Base-by-base conservation (phyloP, 768 basidiomycete genomes). In the Amanita exitialis region DNA sequence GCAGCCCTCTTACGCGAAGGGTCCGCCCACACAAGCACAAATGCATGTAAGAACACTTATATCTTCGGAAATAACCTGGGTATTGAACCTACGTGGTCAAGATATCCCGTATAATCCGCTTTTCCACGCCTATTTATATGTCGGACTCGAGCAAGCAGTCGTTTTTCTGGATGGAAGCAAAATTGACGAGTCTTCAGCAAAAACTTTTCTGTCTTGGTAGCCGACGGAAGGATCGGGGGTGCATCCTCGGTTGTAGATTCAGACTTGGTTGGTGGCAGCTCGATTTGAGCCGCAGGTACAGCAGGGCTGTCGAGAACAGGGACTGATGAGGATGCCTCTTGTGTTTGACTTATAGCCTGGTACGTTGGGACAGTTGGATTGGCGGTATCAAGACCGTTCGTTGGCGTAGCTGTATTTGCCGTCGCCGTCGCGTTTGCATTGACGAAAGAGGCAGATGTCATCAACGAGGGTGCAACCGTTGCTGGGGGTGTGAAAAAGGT, bases 41-140 rank as follows among this genome's bases (percentile, higher is more conserved):
- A 76, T 72, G 58, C 80, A 88, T 54, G 75, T 79, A 8, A 83
- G 75, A 42, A 83, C 79, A n/a, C 65, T 87, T 28, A 71, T 88
- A 52, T 47, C 28, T 35, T 50, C 41, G 13, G 3, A 21, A 43
- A 27, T 67, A 80, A 95, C 95, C 0, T 96, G 90, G 71, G 59
- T 88, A 2, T 71, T 97, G 30, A 98, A 98, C 61, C 69, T 94
- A 49, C 85, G 95, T 44, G 94, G 93, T 32, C 76, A 79, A 2
- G 94, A 97, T 59, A 83, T 97, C 43, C 90, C 90, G 0, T 90
- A 82, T 72, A 93, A 90, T 62, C 95, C 95, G 0, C 77, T 98
- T 7, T 95, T 96, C 70, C 87, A 86, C 47, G 78, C 87, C 0
- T 98, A 95, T 61, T 67, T 94, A 16, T 88, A 83, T 58, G 73